Base-by-base conservation (phyloP, 257 asterid species). In the Solanum etuberosum region DNA sequence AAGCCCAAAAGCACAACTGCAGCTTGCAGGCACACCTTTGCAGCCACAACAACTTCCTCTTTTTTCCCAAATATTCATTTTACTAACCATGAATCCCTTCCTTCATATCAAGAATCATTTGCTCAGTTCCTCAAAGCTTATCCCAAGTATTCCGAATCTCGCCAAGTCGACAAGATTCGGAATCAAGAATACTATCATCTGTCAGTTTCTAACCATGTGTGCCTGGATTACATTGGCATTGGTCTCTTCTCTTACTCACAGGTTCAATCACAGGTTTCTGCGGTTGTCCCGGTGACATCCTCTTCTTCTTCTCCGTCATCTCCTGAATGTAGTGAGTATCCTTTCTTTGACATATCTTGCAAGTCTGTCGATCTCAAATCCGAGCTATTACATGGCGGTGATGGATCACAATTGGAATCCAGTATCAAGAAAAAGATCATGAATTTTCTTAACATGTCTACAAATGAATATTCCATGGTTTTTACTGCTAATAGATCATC, bases 171-270 rank as follows among this genome's bases (percentile, higher is more conserved):
- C 87, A 88, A 78, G 57, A 94, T 97, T 84, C 94, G 99, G 77
- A 93, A 94, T 42, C 94, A 89, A 37, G 98, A 97, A 38, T 97
- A 94, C 46, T n/a, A 84, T 63, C 94, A 95, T 67, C 98, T 97
- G 71, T 85, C 93, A 4, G 87, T 88, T 32, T 91, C 97, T 51
- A 89, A 91, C 87, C 97, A 93, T 32, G 94, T 97, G 7, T 94
- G 96, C 84, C 95, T 97, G 15, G 98, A 97, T 87, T 97, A 95
- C 87, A 93, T 93, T 31, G 99, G 98, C 1, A 91, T 97, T 20
- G 98, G 99, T 31, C 94, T 97, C n/a, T 94, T 95, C 80, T 94
- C 98, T 16, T 94, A 93, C 83, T 90, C 93, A 32, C 98, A 96
- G 90, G 88, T 89, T 85, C 90, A 90, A 83, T 84, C 91, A 27